Evolutionary conservation across 1,139 yeast species (phyloP).

Genomic region (Sugiyamaella neomexicana): DNA sequence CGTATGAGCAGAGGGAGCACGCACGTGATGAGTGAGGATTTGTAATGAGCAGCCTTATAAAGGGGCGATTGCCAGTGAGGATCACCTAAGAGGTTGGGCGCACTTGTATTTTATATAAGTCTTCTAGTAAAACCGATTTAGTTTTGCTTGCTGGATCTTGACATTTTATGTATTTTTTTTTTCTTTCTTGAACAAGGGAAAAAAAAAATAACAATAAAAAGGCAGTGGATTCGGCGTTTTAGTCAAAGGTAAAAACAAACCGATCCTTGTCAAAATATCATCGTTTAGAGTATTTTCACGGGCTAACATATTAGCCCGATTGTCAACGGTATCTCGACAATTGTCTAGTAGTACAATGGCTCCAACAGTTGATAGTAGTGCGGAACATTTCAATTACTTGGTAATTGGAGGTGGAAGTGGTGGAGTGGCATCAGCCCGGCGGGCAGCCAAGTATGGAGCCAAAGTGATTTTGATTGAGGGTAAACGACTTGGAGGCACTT

Average conservation of each 20-base stretch:
- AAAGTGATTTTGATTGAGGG: conserved; percentile 81
- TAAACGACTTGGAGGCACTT: conserved; percentile 86
- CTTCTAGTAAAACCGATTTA: not conserved
- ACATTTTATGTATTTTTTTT: not conserved
- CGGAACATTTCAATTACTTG: conserved; percentile 72
- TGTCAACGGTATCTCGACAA: conserved; percentile 11
- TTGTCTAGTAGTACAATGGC: conserved; percentile 46
- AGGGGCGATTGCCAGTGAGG: not conserved
- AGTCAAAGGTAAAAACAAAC: not conserved
- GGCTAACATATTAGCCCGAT: conserved; percentile 13
- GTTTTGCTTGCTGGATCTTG: not conserved
- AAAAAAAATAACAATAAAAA: not conserved
- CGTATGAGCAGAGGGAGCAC: too few species aligned
- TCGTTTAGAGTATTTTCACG: conserved; percentile 1
- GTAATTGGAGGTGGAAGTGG: conserved; percentile 99
- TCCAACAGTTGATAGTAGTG: conserved; percentile 41
- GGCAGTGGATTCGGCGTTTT: not conserved
- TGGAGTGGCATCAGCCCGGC: conserved; percentile 95
- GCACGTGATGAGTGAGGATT: too few species aligned
- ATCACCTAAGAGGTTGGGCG: not conserved
- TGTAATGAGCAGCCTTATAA: too few species aligned
- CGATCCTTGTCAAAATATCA: conserved; percentile 4
- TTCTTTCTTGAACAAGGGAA: not conserved
- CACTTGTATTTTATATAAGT: not conserved
- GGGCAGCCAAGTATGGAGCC: conserved; percentile 94